These are phyloP conservation scores for Volvariella surrecta DNA, from an alignment of 1,284 basidiomycete species.

Conservation along the genomic window DNA sequence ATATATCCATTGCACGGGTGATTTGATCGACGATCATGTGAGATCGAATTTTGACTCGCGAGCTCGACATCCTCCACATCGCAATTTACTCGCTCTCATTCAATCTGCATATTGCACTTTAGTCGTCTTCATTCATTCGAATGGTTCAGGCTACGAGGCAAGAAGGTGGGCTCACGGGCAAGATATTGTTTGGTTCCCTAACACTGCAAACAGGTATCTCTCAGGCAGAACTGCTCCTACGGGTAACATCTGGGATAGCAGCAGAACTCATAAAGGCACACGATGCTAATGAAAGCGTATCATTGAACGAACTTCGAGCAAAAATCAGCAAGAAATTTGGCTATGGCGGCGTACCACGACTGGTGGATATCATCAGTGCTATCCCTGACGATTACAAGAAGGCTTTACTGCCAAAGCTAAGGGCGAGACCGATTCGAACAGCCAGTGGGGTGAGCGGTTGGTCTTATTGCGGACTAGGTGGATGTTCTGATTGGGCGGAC, in stretches of 20 bases:
- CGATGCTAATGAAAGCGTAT: conserved; percentile 68
- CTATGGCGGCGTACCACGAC: conserved; percentile 80
- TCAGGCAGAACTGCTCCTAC: conserved; percentile 85
- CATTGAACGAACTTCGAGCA: conserved; percentile 83
- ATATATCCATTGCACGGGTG: no score
- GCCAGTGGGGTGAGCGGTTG: conserved; percentile 78
- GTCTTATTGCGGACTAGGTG: conserved; percentile 2
- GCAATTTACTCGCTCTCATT: no score
- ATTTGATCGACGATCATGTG: no score
- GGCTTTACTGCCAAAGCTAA: conserved; percentile 82
- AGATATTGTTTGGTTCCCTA: not conserved
- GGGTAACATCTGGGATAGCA: conserved; percentile 93
- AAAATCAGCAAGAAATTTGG: conserved; percentile 88
- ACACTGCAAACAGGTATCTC: conserved; percentile 50
- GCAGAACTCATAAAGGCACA: conserved; percentile 90
- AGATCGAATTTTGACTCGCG: no score
- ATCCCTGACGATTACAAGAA: conserved; percentile 98
- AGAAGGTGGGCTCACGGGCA: not conserved
- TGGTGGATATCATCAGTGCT: conserved; percentile 98
- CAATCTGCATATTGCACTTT: no score
- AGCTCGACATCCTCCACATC: no score
- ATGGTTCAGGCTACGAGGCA: not conserved
- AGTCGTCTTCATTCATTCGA: no score
- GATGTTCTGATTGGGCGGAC: conserved; percentile 8
- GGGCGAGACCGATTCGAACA: conserved; percentile 94